Percentiles rank a stretch among this genome's conserved stretches.
These are phyloP conservation scores for Wilcoxina mikolae DNA, from an alignment of 495 filamentous ascomycete species.

Conservation along the genomic window DNA sequence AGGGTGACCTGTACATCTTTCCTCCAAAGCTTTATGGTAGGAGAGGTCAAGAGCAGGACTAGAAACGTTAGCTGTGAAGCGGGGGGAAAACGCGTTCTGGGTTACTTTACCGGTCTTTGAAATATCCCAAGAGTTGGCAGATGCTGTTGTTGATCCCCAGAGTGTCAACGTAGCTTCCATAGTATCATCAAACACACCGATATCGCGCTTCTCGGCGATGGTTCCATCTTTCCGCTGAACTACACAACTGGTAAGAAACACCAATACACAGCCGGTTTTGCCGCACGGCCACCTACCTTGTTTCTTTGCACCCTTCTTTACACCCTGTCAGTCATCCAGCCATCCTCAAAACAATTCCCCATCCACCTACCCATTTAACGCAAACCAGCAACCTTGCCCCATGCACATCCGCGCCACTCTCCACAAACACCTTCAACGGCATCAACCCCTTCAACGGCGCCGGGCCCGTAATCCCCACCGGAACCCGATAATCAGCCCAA, in stretches of 20 bases:
- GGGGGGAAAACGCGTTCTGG: too few species aligned
- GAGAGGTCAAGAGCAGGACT: background rate
- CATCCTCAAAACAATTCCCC: background rate
- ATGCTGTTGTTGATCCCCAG: background rate
- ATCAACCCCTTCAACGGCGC: background rate
- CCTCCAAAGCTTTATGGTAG: background rate
- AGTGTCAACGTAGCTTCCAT: constrained; percentile 5
- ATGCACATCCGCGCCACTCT: background rate
- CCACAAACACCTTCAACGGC: constrained; percentile 5
- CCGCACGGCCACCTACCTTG: background rate
- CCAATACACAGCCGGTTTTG: too few species aligned
- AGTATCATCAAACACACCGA: constrained; percentile 7
- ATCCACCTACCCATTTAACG: constrained; percentile 10
- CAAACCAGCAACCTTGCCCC: background rate
- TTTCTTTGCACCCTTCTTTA: background rate
- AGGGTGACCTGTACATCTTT: background rate
- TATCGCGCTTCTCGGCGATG: constrained; percentile 5
- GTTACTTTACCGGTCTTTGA: constrained; percentile 4
- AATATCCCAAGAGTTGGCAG: constrained; percentile 1
- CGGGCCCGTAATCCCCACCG: background rate
- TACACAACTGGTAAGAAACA: background rate
- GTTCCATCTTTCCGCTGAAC: constrained; percentile 3
- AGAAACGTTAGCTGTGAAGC: background rate
- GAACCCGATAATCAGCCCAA: constrained; percentile 1
- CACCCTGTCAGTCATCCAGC: background rate